Conservation (phyloP, 306 rosid species). For the Malus fusca region DNA sequence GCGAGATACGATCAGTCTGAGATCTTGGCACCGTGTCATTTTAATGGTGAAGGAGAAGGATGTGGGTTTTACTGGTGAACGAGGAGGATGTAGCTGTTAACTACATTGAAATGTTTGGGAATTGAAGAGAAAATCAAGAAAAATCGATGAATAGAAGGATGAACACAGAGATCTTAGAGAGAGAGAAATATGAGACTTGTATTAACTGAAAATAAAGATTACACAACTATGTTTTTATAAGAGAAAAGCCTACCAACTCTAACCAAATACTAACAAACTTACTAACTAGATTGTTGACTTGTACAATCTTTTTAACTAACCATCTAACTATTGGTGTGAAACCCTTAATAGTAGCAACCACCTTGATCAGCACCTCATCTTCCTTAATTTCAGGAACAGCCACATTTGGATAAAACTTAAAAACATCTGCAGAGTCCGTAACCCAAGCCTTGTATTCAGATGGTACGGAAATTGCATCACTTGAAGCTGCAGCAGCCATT, state of each 20-base stretch:
- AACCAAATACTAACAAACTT: too few relatives aligned
- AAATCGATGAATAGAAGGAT: too few relatives aligned
- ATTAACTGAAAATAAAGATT: too few relatives aligned
- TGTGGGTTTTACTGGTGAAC: neutral
- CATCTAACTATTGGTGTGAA: too few relatives aligned
- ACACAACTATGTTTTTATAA: too few relatives aligned
- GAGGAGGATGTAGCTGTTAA: neutral
- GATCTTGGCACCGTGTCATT: neutral
- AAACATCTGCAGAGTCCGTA: neutral
- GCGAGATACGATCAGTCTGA: neutral
- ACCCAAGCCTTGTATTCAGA: slow-evolving; percentile 34
- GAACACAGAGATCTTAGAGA: too few relatives aligned
- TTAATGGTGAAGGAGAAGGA: neutral
- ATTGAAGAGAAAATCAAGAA: too few relatives aligned
- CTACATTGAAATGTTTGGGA: too few relatives aligned
- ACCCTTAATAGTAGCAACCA: slow-evolving; percentile 17
- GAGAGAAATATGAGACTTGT: too few relatives aligned
- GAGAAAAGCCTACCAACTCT: too few relatives aligned
- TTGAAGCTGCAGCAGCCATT: slow-evolving; percentile 3
- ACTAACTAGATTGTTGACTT: too few relatives aligned
- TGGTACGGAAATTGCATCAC: slow-evolving; percentile 3
- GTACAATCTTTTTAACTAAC: too few relatives aligned
- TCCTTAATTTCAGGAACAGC: slow-evolving; percentile 36
- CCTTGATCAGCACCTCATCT: slow-evolving; percentile 56
- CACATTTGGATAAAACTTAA: slow-evolving; percentile 36